Percentiles rank a stretch among this genome's conserved stretches.
Conservation (phyloP, 2,329 filamentous ascomycete species). For the Xylaria sp. region DNA sequence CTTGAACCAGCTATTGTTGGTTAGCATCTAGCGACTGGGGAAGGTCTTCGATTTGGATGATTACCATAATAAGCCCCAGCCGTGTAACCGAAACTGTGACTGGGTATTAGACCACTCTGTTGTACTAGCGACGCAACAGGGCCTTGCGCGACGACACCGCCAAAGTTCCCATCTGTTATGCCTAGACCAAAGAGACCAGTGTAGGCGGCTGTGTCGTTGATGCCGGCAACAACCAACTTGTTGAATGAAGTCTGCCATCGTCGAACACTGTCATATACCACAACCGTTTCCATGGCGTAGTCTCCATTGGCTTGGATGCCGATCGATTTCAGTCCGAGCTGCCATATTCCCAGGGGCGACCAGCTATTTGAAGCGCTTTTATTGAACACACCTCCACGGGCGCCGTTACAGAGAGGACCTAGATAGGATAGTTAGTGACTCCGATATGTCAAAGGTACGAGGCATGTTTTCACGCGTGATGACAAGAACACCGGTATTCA, state of each 20-base stretch:
- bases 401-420: constrained; percentile 58
- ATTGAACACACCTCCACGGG: constrained; percentile 65
- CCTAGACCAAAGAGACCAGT: constrained; percentile 63
- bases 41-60: constrained; percentile 33
- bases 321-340: constrained; percentile 64
- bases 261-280: constrained; percentile 47
- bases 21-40: constrained; percentile 38
- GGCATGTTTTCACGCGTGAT: no score
- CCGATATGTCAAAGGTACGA: no score
- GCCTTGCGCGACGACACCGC: constrained; percentile 54
- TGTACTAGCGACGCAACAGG: constrained; percentile 64
- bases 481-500: background rate
- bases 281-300: constrained; percentile 63
- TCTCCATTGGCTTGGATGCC: constrained; percentile 65
- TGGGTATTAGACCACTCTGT: constrained; percentile 65
- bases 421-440: constrained; percentile 7
- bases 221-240: constrained; percentile 54
- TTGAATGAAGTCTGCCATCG: constrained; percentile 49
- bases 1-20: constrained; percentile 41
- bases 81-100: constrained; percentile 76
- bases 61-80: constrained; percentile 75
- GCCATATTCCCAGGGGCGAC: constrained; percentile 63
- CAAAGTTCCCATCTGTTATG: constrained; percentile 60
- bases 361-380: constrained; percentile 60
- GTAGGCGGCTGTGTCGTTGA: constrained; percentile 62